Evolutionary conservation across 768 basidiomycete genomes (phyloP).

Genomic region (Gymnopilus junonius): DNA sequence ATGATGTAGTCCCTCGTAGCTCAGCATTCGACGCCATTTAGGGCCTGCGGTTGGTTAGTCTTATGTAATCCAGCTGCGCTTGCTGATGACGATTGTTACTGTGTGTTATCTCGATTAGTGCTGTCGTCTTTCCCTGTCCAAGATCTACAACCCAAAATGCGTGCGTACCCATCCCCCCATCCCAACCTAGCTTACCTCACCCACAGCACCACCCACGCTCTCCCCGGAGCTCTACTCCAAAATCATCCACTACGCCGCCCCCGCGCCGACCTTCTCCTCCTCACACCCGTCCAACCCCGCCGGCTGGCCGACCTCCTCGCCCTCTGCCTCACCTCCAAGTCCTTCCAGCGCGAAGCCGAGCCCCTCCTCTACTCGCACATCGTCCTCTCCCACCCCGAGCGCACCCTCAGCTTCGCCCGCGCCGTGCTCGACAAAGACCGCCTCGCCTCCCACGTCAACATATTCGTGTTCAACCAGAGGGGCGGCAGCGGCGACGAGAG

Average conservation of each 20-base stretch:
- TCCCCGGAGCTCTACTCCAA: constrained; percentile 47
- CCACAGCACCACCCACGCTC: constrained; percentile 29
- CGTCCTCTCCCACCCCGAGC: constrained; percentile 39
- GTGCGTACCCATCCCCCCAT: too few species aligned
- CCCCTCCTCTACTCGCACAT: constrained; percentile 48
- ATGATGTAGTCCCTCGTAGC: too few species aligned
- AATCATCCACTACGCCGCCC: constrained; percentile 41
- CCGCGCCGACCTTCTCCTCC: constrained; percentile 38
- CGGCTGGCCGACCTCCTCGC: constrained; percentile 47
- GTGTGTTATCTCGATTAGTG: too few species aligned
- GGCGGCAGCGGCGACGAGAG: neutral
- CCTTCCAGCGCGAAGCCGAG: constrained; percentile 53
- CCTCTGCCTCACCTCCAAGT: constrained; percentile 49
- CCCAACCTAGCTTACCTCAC: too few species aligned
- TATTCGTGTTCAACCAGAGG: constrained; percentile 43
- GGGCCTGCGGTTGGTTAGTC: too few species aligned
- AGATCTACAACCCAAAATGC: too few species aligned
- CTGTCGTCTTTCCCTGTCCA: too few species aligned
- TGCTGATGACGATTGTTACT: too few species aligned
- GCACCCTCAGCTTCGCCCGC: constrained; percentile 39
- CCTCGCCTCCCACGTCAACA: constrained; percentile 45
- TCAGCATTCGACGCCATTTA: too few species aligned
- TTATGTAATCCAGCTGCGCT: too few species aligned
- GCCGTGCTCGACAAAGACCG: constrained; percentile 36
- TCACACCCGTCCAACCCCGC: constrained; percentile 39